Evolutionary conservation across 306 rosid species (phyloP), one percentile per base, ranked within the genome.

Genomic region (Quercus alba): DNA sequence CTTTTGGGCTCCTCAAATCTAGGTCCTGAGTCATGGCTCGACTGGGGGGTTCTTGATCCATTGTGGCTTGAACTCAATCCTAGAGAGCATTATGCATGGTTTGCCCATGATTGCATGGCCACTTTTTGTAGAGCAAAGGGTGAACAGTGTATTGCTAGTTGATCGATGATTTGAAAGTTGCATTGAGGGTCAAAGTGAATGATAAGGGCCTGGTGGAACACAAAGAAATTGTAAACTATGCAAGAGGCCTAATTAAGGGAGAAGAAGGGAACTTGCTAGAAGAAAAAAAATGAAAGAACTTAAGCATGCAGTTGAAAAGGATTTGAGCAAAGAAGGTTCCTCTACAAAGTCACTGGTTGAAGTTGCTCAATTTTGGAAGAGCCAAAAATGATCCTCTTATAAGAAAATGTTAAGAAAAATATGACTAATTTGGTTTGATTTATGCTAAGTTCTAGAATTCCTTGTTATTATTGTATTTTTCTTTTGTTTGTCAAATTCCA

Each of bases 31-130:
- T 30, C 83, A 75, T n/a, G 58, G 1, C 0, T 75, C 81, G 17
- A 75, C 63, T 0, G 78, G 83, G 1, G 81, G 86, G 66, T 79
- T 79, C 12, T 5, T 83, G 62, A 23, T 38, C 8, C 86, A 83
- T 19, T 79, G 83, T 11, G 83, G 86, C 33, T 83, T 80, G 86
- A 83, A 83, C 52, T 83, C 86, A 1, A 63, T 61, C 7, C 33
- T 83, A 11, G 86, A 83, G 63, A 83, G 83, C 35, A 26, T 79
- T 5, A 63, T 80, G 20, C 12, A 75, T 21, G 78, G 75, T 8
- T 68, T 75, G 31, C 83, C 81, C n/a, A 35, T 79, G 49, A 63
- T 79, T 44, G 81, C 83, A 4, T 83, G 86, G 83, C 83, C 83
- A 3, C 83, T 83, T 2, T 79, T 23, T 25, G 83, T 67, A 0